These are phyloP conservation scores for Ampelocalamus luodianensis DNA, from an alignment of 176 grass and related monocot species.

Conservation along the genomic window DNA sequence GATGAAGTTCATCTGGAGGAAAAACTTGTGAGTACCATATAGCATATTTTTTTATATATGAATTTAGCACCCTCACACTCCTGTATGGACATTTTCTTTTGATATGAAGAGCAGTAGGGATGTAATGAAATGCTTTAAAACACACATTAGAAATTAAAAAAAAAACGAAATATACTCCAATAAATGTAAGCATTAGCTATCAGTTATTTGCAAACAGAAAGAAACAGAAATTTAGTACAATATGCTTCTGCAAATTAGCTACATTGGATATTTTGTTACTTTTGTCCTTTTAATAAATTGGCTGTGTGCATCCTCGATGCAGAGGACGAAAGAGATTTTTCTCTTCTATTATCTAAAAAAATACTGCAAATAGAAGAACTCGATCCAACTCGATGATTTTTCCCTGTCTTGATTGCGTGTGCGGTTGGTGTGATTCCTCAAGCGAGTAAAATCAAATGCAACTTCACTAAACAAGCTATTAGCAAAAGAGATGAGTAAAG, in stretches of 20 bases:
- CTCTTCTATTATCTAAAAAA: too few relatives aligned
- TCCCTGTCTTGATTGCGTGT: conserved; percentile 33
- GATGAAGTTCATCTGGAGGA: too few relatives aligned
- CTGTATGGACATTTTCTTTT: conserved; percentile 22
- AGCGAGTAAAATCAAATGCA: conserved; percentile 55
- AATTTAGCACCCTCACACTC: conserved; percentile 3
- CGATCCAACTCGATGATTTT: conserved; percentile 18
- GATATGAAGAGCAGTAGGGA: conserved; percentile 13
- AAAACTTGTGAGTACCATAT: too few relatives aligned
- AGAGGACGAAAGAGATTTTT: too few relatives aligned
- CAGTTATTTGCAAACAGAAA: conserved; percentile 34
- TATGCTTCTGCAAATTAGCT: too few relatives aligned
- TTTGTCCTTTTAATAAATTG: too few relatives aligned
- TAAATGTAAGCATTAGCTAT: conserved; percentile 6
- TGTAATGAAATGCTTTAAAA: neutral
- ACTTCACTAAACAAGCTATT: conserved; percentile 85
- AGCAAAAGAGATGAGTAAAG: conserved; percentile 77
- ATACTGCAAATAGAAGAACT: neutral
- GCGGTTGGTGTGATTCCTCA: conserved; percentile 30
- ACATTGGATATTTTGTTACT: too few relatives aligned
- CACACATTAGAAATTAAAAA: neutral
- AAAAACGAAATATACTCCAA: conserved; percentile 16
- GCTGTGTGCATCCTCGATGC: too few relatives aligned
- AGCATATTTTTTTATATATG: conserved; percentile 18
- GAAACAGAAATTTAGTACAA: neutral